Base-by-base conservation (phyloP, 495 filamentous ascomycete genomes). In the Daldinia decipiens region DNA sequence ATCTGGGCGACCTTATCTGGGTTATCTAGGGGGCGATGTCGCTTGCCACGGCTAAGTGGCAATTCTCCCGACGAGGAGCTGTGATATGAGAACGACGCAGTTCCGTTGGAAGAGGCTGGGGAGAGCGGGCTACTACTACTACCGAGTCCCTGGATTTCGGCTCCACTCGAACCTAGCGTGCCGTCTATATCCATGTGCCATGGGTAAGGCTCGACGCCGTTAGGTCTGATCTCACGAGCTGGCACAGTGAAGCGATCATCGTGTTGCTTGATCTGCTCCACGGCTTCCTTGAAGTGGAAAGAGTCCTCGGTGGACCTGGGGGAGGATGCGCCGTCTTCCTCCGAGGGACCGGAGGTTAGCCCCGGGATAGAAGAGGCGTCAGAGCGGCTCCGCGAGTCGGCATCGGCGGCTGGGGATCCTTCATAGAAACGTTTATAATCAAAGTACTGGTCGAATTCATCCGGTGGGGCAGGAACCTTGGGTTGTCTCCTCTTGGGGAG, bases 211-310 rank as follows among this genome's bases (percentile, higher is more conserved):
- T 66, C 70, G n/a, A 71, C 61, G 13, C 68, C 73, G 47, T 76
- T 76, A n/a, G 75, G 75, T 58, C 75, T 74, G 61, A 77, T 74
- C 62, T 77, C 75, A 15, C 75, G 62, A 26, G 72, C 73, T 5
- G 75, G 75, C 0, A 77, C 47, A 59, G 75, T 77, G 50, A 76
- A 77, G 63, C 73, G 73, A 71, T 77, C 75, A 74, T 77, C 75
- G 39, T 77, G 75, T 59, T 77, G 75, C 29, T 72, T 77, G 34
- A 74, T 68, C 58, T 77, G 45, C 62, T 73, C 71, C 11, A 77
- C 70, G 43, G 73, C 73, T 56, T 75, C 71, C 58, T 76, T 77
- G 66, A 64, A 74, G 56, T 77, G 73, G 67, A 76, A 73, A 62
- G 68, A 39, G 43, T 77, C 73, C 62, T 76, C 74, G 26, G 67